Evolutionary conservation across 768 basidiomycete species (phyloP).

Genomic region (Mycena metata): DNA sequence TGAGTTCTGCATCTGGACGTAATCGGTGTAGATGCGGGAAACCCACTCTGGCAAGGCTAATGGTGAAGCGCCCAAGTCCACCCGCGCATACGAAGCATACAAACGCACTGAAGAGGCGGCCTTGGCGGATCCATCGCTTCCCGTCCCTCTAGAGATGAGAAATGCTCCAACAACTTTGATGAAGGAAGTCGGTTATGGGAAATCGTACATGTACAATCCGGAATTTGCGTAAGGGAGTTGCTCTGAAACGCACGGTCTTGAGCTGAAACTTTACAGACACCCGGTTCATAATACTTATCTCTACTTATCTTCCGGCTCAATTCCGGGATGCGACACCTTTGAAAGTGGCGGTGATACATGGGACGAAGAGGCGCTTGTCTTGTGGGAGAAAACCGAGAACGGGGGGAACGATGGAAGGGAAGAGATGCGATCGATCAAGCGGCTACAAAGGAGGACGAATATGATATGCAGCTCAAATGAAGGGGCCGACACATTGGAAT

Average conservation of each 20-base stretch:
- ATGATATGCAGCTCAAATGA: too few relatives aligned
- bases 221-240: slow-evolving; percentile 59
- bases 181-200: slow-evolving; percentile 77
- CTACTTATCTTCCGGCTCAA: slow-evolving; percentile 68
- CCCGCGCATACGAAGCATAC: slow-evolving; percentile 84
- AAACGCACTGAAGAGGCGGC: slow-evolving; percentile 75
- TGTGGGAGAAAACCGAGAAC: slow-evolving; percentile 70
- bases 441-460: background rate
- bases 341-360: slow-evolving; percentile 62
- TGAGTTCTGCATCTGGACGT: slow-evolving; percentile 3
- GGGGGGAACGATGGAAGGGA: slow-evolving; percentile 63
- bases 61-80: slow-evolving; percentile 87
- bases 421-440: slow-evolving; percentile 34
- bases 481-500: too few relatives aligned
- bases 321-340: slow-evolving; percentile 61
- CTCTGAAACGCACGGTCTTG: slow-evolving; percentile 2
- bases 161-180: slow-evolving; percentile 83
- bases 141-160: slow-evolving; percentile 80
- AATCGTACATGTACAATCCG: slow-evolving; percentile 76
- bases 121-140: slow-evolving; percentile 61
- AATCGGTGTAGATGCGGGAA: slow-evolving; percentile 68
- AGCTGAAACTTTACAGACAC: slow-evolving; percentile 56
- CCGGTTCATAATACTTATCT: slow-evolving; percentile 77
- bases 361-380: slow-evolving; percentile 69
- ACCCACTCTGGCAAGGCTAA: slow-evolving; percentile 80